These are phyloP conservation scores for Ustilago loliicola DNA, from an alignment of 1,284 basidiomycete genomes.

Conservation along the genomic window DNA sequence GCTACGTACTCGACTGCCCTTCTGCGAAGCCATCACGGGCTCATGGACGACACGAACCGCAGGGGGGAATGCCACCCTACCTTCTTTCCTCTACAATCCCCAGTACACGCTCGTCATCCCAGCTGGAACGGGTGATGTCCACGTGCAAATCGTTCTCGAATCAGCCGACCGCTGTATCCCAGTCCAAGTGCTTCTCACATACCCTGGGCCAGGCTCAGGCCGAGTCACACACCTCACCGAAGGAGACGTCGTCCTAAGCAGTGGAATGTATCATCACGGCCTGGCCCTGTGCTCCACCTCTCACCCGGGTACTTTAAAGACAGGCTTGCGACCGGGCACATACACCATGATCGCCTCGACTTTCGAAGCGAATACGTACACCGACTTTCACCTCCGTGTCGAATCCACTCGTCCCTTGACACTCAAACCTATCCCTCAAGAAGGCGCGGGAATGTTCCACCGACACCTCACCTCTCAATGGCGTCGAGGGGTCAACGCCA, in stretches of 20 bases:
- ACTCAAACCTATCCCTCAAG: constrained; percentile 74
- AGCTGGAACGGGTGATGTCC: constrained; percentile 23
- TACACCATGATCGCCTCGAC: constrained; percentile 87
- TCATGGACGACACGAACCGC: constrained; percentile 79
- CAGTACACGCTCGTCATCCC: constrained; percentile 79
- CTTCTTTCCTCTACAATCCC: constrained; percentile 89
- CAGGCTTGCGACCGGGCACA: constrained; percentile 73
- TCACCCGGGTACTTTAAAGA: background rate
- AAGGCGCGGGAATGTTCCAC: constrained; percentile 91
- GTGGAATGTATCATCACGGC: constrained; percentile 86
- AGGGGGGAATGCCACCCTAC: constrained; percentile 84
- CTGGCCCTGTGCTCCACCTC: constrained; percentile 75
- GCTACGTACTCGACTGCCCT: constrained; percentile 39
- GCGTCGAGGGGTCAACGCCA: constrained; percentile 76
- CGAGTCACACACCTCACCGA: constrained; percentile 74
- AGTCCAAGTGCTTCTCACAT: constrained; percentile 79
- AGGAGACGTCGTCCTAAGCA: constrained; percentile 80
- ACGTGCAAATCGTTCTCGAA: constrained; percentile 74
- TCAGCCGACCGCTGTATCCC: constrained; percentile 78
- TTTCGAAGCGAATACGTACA: constrained; percentile 80
- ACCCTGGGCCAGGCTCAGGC: constrained; percentile 60
- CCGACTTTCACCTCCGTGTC: constrained; percentile 77
- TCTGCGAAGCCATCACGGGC: constrained; percentile 44
- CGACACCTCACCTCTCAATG: constrained; percentile 75
- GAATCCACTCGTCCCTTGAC: constrained; percentile 74